Evolutionary conservation across 352 stramenopile species (phyloP).

Genomic region (Plasmopara muralis): DNA sequence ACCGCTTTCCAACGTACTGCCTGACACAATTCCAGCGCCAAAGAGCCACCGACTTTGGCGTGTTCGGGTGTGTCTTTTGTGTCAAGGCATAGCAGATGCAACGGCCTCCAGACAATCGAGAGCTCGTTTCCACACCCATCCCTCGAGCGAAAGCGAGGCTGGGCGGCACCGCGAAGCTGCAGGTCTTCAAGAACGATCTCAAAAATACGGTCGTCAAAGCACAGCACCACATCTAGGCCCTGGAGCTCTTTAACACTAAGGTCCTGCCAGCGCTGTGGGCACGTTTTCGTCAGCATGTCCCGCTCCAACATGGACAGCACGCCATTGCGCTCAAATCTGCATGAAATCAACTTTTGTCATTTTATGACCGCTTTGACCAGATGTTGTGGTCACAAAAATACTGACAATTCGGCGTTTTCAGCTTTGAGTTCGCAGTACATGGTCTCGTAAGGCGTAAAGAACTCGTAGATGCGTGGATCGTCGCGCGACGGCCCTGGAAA

Average conservation of each 20-base stretch:
- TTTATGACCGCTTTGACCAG: no score
- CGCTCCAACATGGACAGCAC: constrained; percentile 84
- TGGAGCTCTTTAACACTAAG: constrained; percentile 64
- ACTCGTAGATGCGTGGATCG: constrained; percentile 80
- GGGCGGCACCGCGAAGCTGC: constrained; percentile 41
- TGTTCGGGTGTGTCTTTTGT: constrained; percentile 84
- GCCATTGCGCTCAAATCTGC: constrained; percentile 74
- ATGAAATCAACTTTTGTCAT: no score
- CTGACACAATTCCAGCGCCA: constrained; percentile 73
- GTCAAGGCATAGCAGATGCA: constrained; percentile 84
- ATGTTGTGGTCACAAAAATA: neutral
- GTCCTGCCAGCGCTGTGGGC: constrained; percentile 83
- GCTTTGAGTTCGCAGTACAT: constrained; percentile 82
- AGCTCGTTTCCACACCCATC: constrained; percentile 26
- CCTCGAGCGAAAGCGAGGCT: neutral
- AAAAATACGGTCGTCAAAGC: constrained; percentile 88
- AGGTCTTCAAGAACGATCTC: constrained; percentile 82
- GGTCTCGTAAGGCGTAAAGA: constrained; percentile 82
- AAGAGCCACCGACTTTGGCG: constrained; percentile 73
- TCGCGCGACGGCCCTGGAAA: constrained; percentile 72
- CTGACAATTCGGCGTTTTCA: constrained; percentile 63
- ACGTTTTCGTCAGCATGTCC: constrained; percentile 82
- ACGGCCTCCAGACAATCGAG: constrained; percentile 41
- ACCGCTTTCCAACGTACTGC: constrained; percentile 21
- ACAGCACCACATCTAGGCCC: constrained; percentile 79